These are phyloP conservation scores for Corymbia maculata DNA, from an alignment of 345 rosid genomes.

Conservation along the genomic window DNA sequence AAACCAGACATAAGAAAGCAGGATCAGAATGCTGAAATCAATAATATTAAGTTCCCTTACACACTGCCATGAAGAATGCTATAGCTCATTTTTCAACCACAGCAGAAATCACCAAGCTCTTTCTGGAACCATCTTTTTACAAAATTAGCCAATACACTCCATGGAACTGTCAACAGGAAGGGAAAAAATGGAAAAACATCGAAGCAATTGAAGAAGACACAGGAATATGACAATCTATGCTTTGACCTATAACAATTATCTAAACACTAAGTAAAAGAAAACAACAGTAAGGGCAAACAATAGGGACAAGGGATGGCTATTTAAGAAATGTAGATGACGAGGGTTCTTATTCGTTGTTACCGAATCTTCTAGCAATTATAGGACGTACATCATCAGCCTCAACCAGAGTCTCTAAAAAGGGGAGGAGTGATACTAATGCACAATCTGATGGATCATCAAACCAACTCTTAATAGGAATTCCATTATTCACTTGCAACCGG, in stretches of 20 bases:
- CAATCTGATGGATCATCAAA: conserved; percentile 84
- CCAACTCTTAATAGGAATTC: conserved; percentile 99
- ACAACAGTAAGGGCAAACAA: neutral
- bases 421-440: conserved; percentile 71
- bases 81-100: neutral
- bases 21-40: neutral
- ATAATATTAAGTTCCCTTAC: neutral
- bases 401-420: conserved; percentile 86
- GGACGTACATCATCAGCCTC: conserved; percentile 95
- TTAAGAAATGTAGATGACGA: neutral
- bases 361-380: conserved; percentile 78
- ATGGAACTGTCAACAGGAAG: neutral
- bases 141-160: neutral
- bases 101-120: neutral
- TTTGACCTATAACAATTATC: neutral
- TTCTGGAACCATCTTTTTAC: neutral
- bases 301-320: neutral
- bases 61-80: neutral
- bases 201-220: neutral
- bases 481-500: conserved; percentile 92
- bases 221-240: neutral
- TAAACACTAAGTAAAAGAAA: neutral
- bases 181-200: neutral
- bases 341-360: conserved; percentile 52
- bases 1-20: neutral